These are phyloP conservation scores for Boehmeria nivea DNA, from an alignment of 306 rosid species.

Conservation along the genomic window DNA sequence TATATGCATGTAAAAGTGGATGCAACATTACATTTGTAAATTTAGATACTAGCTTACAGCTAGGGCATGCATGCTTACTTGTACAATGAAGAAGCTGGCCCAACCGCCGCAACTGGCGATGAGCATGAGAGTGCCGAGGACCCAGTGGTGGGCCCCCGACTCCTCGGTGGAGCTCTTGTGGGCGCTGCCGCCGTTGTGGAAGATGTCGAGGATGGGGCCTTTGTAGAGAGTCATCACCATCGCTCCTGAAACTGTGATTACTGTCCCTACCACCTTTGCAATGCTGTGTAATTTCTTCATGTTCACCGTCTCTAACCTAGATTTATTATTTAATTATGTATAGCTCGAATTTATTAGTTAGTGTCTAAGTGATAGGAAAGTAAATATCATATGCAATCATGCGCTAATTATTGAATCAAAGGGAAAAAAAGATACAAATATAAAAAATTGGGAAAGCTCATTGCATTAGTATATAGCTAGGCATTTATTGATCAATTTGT, in stretches of 20 bases:
- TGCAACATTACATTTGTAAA: too few species aligned
- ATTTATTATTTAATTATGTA: not conserved
- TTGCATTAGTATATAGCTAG: too few species aligned
- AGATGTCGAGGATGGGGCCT: conserved; percentile 65
- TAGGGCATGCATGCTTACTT: too few species aligned
- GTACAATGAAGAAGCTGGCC: conserved; percentile 91
- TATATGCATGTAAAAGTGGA: too few species aligned
- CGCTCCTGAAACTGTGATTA: conserved; percentile 76
- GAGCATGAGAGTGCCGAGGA: conserved; percentile 61
- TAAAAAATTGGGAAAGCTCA: too few species aligned
- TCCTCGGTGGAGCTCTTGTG: conserved; percentile 20
- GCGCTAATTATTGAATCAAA: too few species aligned
- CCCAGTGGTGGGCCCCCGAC: conserved; percentile 58
- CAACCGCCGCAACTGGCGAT: conserved; percentile 66
- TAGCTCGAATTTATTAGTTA: too few species aligned
- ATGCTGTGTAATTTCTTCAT: conserved; percentile 55
- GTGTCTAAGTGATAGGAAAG: too few species aligned
- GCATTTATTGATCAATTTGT: too few species aligned
- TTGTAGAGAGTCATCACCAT: conserved; percentile 96
- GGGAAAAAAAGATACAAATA: too few species aligned
- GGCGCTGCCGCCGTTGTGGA: conserved; percentile 37
- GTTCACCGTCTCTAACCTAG: conserved; percentile 79
- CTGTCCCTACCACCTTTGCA: conserved; percentile 83
- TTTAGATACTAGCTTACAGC: too few species aligned
- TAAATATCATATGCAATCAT: too few species aligned